Evolutionary conservation across 306 rosid species (phyloP), one percentile per base, ranked within the genome.

Genomic region (Rubus idaeus): DNA sequence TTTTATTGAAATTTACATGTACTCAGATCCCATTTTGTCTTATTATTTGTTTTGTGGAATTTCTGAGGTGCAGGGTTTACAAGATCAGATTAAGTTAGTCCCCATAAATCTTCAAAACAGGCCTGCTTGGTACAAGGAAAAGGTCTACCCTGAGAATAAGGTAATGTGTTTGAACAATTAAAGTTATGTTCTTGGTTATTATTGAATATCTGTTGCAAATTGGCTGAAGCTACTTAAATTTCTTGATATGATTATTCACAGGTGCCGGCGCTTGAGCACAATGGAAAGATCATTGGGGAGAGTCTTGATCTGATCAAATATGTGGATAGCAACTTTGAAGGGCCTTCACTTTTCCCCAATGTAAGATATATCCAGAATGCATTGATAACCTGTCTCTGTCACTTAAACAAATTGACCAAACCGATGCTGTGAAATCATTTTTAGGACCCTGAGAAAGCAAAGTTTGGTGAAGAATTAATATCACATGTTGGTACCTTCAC

Each of bases 181-280:
- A 53, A 50, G 23, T 60, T 41, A 9, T n/a, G 52, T 68, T 57
- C 62, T 68, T 69, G 70, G 47, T 73, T 52, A 9, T 26, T 5
- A 10, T 60, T 69, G 14, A 20, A 16, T 63, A n/a, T 70, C 42
- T 46, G 7, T n/a, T 52, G 17, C 49, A 73, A 12, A 42, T 11
- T 47, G 51, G 30, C 13, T 49, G 69, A 26, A 71, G 49, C 46
- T 44, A 65, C 44, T 77, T 66, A 23, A 23, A 26, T 60, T 16
- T 35, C 40, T 55, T 70, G 20, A n/a, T 30, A 37, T 76, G 55
- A 56, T 60, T 65, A 40, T 78, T 70, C 40, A 45, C 65, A 93
- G 96, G 97, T 93, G 71, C 97, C 98, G 65, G 46, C 98, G 7
- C 81, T 94, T 89, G 97, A 94, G 89, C 97, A 90, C 87, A 88